phyloP scores from a whole-genome alignment of 108 stramenopile species.

The Nannochloropsis oceanica region DNA sequence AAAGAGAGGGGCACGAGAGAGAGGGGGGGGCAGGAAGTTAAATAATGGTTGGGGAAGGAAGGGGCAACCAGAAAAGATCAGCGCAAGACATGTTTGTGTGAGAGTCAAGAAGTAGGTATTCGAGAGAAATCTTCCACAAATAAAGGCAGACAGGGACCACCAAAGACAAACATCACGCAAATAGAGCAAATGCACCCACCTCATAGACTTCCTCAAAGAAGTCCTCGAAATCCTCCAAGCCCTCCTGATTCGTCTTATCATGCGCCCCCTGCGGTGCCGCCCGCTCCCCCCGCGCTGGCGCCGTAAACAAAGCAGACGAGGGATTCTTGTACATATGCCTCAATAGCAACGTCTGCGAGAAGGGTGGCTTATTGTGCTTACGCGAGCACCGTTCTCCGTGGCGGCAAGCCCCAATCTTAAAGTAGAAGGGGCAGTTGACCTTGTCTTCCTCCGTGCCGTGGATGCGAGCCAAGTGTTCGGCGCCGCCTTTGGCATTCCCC shows the following conservation, averaged over 20 bases:
- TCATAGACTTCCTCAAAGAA: conserved; percentile 34
- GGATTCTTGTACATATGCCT: conserved; percentile 87
- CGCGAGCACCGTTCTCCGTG: conserved; percentile 72
- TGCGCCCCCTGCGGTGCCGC: not conserved
- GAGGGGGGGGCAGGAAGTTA: no score
- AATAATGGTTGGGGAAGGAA: conserved; percentile 38
- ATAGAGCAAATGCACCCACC: no score
- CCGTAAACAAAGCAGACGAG: conserved; percentile 28
- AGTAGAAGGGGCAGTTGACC: conserved; percentile 97
- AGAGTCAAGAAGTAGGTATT: not conserved
- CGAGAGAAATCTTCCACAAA: no score
- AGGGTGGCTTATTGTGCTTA: conserved; percentile 82
- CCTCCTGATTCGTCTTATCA: not conserved
- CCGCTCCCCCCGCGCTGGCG: not conserved
- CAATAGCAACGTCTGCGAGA: conserved; percentile 81
- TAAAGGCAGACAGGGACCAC: no score
- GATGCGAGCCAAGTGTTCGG: conserved; percentile 86
- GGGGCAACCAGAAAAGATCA: conserved; percentile 15
- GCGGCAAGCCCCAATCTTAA: conserved; percentile 94
- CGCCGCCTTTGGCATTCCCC: conserved; percentile 39
- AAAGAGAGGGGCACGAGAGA: no score
- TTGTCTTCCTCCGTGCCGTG: conserved; percentile 98
- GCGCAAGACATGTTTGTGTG: not conserved
- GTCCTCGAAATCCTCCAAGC: conserved; percentile 20
- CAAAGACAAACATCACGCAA: no score